Base-by-base conservation (phyloP, 2,329 filamentous ascomycete species). In the Sporothrix pseudoabietina region DNA sequence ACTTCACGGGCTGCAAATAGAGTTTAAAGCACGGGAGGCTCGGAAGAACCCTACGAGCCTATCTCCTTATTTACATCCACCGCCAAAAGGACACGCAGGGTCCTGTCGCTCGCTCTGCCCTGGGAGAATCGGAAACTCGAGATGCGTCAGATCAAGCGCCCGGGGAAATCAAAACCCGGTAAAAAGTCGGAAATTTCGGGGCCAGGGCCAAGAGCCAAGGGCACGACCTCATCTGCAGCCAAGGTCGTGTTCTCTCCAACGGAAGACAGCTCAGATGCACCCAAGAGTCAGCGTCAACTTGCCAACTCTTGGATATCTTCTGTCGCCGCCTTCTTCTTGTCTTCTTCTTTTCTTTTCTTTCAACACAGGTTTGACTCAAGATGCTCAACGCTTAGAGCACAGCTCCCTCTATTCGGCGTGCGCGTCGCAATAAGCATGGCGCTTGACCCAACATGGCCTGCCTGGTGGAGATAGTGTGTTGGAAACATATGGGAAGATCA, bases 91-190 rank as follows among this genome's bases (percentile, higher is more conserved):
- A 44, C n/a, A 49, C 22, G 44, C 63, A 68, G 41, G 44, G 26
- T 4, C 65, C 26, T 68, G 26, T 52, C 41, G 26, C 22, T 49
- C 19, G 4, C 47, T n/a, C 26, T 54, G 44, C 49, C 65, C 47
- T 69, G 26, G 44, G 30, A 39, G 26, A 41, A 69, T 69, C 39
- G 49, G 66, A 69, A 69, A 69, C 66, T 26, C 30, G 49, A 69
- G 32, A 57, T 69, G 68, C 35, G 49, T 59, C 68, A 71, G 69
- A 71, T 71, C 54, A 70, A 70, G 35, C 32, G 52, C 49, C 52
- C 68, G 54, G n/a, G 54, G 32, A 26, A 39, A 44, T 16, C 30
- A 69, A 19, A 22, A 16, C 5, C 52, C 52, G 14, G 26, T 9
- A 55, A n/a, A 66, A 35, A 35, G 35, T 35, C 5, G 8, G 35